Conservation (phyloP, 257 asterid genomes). For the Gentiana macrophylla region DNA sequence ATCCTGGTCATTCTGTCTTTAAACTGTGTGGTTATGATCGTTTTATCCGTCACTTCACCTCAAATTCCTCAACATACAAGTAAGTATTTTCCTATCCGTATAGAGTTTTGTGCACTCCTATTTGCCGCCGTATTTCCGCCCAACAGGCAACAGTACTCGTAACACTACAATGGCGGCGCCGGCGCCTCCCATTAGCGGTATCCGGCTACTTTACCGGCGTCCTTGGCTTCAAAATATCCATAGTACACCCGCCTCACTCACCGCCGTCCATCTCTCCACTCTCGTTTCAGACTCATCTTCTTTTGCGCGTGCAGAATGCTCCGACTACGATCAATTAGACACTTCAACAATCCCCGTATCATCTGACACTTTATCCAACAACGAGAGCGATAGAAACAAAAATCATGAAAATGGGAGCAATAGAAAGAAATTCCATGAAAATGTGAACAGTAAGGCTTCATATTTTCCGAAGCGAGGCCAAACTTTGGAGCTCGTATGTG, state of each 20-base stretch:
- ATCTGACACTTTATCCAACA: constrained; percentile 6
- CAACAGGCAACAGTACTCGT: background rate
- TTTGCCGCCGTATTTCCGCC: constrained; percentile 9
- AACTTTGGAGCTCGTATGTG: constrained; percentile 75
- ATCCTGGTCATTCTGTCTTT: too few species aligned
- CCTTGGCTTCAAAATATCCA: constrained; percentile 41
- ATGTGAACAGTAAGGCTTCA: constrained; percentile 8
- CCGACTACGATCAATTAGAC: constrained; percentile 25
- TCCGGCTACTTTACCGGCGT: constrained; percentile 19
- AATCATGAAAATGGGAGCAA: constrained; percentile 4
- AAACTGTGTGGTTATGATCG: too few species aligned
- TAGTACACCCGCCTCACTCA: constrained; percentile 4
- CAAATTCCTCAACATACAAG: too few species aligned
- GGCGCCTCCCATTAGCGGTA: constrained; percentile 9
- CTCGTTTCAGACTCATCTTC: constrained; percentile 28
- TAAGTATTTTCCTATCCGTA: too few species aligned
- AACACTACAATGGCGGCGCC: constrained; percentile 9
- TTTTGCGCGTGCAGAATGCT: constrained; percentile 21
- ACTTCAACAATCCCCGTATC: background rate
- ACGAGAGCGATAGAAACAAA: background rate
- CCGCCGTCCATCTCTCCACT: constrained; percentile 20
- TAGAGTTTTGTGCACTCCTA: background rate
- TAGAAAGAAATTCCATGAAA: background rate
- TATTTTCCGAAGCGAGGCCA: constrained; percentile 84
- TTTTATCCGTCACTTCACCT: too few species aligned